These are phyloP conservation scores for Xanthoparmelia taractica DNA, from an alignment of 495 filamentous ascomycete species.

Conservation along the genomic window DNA sequence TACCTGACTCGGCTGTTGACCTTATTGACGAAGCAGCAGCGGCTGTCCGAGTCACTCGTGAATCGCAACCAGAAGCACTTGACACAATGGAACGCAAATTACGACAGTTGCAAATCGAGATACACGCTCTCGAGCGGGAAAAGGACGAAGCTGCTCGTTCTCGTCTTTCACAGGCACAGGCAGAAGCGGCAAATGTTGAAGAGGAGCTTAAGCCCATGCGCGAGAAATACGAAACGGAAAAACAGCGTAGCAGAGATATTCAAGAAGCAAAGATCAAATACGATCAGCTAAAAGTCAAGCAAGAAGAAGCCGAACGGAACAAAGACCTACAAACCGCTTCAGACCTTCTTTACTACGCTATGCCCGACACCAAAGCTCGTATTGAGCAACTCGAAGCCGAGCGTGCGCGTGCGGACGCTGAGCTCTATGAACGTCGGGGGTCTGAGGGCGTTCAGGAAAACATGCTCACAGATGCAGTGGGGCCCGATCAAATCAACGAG, in stretches of 20 bases:
- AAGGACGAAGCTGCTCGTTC: slow-evolving; percentile 86
- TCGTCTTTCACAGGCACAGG: slow-evolving; percentile 71
- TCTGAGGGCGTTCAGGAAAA: slow-evolving; percentile 49
- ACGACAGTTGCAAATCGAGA: slow-evolving; percentile 91
- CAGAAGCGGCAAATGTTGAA: slow-evolving; percentile 82
- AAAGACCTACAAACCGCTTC: slow-evolving; percentile 77
- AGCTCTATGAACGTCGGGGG: slow-evolving; percentile 52
- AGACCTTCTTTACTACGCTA: slow-evolving; percentile 93
- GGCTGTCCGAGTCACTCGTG: slow-evolving; percentile 84
- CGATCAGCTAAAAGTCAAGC: slow-evolving; percentile 77
- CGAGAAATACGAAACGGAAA: slow-evolving; percentile 92
- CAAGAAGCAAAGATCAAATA: slow-evolving; percentile 96
- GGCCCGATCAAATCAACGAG: slow-evolving; percentile 97
- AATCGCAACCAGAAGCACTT: slow-evolving; percentile 90
- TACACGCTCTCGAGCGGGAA: slow-evolving; percentile 85
- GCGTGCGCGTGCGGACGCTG: slow-evolving; percentile 67
- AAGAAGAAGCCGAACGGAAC: slow-evolving; percentile 80
- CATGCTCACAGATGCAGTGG: slow-evolving; percentile 84
- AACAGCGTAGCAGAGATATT: slow-evolving; percentile 76
- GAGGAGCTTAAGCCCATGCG: slow-evolving; percentile 87
- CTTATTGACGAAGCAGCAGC: slow-evolving; percentile 94
- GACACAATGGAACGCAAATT: slow-evolving; percentile 84
- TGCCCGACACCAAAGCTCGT: slow-evolving; percentile 75
- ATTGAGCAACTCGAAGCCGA: slow-evolving; percentile 76
- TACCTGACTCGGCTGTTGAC: slow-evolving; percentile 95